A percentile compares a stretch with the other conserved stretches of the same genome.
Conservation (phyloP, 371 early-diverging fungal genomes). For the Entomophthora muscae region DNA sequence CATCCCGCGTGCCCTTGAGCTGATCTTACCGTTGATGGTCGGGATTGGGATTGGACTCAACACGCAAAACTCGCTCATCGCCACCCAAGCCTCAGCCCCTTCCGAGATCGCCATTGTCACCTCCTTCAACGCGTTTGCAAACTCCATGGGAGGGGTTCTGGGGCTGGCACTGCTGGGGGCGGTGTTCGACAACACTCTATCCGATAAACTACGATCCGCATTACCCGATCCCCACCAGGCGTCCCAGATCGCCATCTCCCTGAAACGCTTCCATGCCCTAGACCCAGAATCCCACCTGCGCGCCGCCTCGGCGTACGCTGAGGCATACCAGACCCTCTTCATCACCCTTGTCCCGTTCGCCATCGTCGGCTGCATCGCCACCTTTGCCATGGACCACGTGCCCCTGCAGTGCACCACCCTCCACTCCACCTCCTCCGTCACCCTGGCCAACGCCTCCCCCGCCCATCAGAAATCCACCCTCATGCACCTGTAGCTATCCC, state of each 20-base stretch:
- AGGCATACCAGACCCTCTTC: neutral
- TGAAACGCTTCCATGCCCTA: neutral
- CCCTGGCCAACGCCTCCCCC: too few species aligned
- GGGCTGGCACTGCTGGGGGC: conserved; percentile 26
- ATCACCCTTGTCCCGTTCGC: neutral
- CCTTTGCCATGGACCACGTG: neutral
- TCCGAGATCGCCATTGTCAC: conserved; percentile 25
- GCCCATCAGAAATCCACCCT: too few species aligned
- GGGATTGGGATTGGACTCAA: conserved; percentile 15
- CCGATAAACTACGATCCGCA: neutral
- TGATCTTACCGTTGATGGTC: conserved; percentile 11
- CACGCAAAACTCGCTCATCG: neutral
- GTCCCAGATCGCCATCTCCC: neutral
- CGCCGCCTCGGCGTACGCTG: neutral
- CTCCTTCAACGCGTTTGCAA: conserved; percentile 21
- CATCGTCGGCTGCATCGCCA: neutral
- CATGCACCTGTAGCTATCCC: too few species aligned
- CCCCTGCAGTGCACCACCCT: too few species aligned
- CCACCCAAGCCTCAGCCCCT: neutral
- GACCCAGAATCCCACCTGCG: neutral
- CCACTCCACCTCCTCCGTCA: too few species aligned
- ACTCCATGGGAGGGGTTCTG: conserved; percentile 30
- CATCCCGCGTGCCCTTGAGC: neutral
- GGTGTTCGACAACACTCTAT: neutral
- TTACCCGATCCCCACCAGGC: neutral